These are phyloP conservation scores for Pilasporangium apinafurcum DNA, from an alignment of 352 stramenopile species.

Conservation along the genomic window DNA sequence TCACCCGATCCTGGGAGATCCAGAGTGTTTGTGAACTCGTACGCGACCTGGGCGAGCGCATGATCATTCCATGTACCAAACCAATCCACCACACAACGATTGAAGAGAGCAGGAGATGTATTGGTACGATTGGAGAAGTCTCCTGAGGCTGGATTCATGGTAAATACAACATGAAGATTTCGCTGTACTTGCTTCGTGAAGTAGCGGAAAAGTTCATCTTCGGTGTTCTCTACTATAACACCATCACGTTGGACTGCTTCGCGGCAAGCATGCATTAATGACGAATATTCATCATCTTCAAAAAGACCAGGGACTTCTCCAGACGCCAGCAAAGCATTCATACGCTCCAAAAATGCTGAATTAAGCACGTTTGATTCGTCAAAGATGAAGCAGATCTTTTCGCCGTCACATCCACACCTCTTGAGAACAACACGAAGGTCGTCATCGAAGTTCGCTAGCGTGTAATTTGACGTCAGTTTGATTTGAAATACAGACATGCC, in stretches of 20 bases:
- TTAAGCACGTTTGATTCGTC: conserved; percentile 99
- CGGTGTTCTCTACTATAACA: conserved; percentile 89
- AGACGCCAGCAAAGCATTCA: conserved; percentile 99
- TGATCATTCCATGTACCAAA: conserved; percentile 99
- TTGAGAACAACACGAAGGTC: conserved; percentile 97
- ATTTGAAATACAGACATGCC: conserved; percentile 99
- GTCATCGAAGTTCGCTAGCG: conserved; percentile 99
- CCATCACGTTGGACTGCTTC: conserved; percentile 92
- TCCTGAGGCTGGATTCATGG: conserved; percentile 98
- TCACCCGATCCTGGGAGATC: conserved; percentile 90
- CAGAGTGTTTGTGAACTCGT: conserved; percentile 95
- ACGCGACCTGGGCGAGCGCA: conserved; percentile 97
- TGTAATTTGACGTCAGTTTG: conserved; percentile 98
- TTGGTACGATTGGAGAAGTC: conserved; percentile 97
- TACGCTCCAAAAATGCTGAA: conserved; percentile 98
- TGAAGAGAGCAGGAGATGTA: conserved; percentile 99
- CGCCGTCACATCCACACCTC: conserved; percentile 95
- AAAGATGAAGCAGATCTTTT: conserved; percentile 99
- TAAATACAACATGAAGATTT: conserved; percentile 99
- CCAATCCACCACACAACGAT: conserved; percentile 99
- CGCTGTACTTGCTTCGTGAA: conserved; percentile 98
- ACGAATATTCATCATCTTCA: conserved; percentile 98
- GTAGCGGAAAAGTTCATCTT: conserved; percentile 94
- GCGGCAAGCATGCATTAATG: conserved; percentile 94
- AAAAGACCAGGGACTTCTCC: conserved; percentile 99